These are phyloP conservation scores for Eucalyptus tenuipes DNA, from an alignment of 345 rosid genomes.

Conservation along the genomic window DNA sequence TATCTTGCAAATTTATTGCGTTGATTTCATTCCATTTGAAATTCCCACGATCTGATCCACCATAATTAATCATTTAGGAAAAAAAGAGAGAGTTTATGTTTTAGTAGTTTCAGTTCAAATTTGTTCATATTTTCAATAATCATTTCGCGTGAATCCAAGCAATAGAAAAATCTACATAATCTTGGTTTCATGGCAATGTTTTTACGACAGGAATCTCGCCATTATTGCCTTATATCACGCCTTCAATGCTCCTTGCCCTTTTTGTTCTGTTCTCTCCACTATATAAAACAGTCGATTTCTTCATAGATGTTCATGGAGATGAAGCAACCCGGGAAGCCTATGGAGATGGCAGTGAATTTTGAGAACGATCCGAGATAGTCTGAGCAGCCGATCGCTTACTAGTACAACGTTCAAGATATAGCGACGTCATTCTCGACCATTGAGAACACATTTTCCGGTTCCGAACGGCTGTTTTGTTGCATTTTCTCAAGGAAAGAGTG, in stretches of 20 bases:
- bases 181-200: neutral
- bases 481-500: neutral
- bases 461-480: neutral
- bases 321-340: neutral
- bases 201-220: neutral
- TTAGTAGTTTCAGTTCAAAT: too few relatives aligned
- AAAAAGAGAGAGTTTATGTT: too few relatives aligned
- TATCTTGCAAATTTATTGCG: neutral
- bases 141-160: neutral
- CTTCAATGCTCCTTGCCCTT: neutral
- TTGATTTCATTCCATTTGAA: rapidly evolving
- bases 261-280: neutral
- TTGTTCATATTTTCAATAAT: too few relatives aligned
- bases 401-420: neutral
- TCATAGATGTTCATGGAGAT: neutral
- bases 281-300: neutral
- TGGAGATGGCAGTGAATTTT: neutral
- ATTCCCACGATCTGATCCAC: neutral
- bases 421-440: neutral
- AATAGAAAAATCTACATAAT: neutral
- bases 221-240: neutral
- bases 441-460: neutral
- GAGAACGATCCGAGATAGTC: neutral
- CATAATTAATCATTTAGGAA: neutral
- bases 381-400: neutral